Conservation (phyloP, 768 basidiomycete species). For the Ephemerocybe angulata region DNA sequence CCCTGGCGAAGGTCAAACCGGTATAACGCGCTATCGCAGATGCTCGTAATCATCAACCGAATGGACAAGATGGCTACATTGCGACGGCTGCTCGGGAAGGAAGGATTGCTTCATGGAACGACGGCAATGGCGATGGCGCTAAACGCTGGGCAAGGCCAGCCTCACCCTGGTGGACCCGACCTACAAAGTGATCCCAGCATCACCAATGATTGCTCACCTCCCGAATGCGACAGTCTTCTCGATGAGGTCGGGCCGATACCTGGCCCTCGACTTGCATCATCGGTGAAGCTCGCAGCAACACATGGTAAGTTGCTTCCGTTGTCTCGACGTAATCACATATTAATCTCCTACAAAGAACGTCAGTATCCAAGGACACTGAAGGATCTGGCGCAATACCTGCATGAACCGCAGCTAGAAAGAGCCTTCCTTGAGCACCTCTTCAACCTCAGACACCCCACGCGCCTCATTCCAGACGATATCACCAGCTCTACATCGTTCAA, state of each 20-base stretch:
- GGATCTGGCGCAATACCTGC: constrained; percentile 13
- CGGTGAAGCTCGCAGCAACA: constrained; percentile 11
- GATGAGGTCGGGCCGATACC: not conserved
- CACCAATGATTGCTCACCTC: not conserved
- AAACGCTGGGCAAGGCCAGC: not conserved
- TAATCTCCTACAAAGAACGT: too few species aligned
- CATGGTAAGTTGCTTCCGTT: constrained; percentile 1
- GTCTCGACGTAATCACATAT: not conserved
- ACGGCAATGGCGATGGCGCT: constrained; percentile 12
- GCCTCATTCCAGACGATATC: constrained; percentile 4
- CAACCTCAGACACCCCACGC: constrained; percentile 5
- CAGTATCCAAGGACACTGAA: constrained; percentile 16
- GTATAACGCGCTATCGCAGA: constrained; percentile 27
- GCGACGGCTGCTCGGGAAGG: not conserved
- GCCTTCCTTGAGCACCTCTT: constrained; percentile 18
- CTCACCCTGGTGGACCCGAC: not conserved
- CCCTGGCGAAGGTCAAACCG: constrained; percentile 31
- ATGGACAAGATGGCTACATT: constrained; percentile 25
- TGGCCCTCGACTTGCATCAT: constrained; percentile 9
- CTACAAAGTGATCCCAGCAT: constrained; percentile 9
- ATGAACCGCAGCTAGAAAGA: constrained; percentile 13
- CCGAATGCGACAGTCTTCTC: not conserved
- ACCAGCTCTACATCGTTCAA: constrained; percentile 12
- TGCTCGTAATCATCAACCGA: constrained; percentile 25
- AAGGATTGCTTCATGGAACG: constrained; percentile 15